Evolutionary conservation across 768 basidiomycete species (phyloP), one percentile per base, ranked within the genome.

Genomic region (Kwoniella bestiolae): DNA sequence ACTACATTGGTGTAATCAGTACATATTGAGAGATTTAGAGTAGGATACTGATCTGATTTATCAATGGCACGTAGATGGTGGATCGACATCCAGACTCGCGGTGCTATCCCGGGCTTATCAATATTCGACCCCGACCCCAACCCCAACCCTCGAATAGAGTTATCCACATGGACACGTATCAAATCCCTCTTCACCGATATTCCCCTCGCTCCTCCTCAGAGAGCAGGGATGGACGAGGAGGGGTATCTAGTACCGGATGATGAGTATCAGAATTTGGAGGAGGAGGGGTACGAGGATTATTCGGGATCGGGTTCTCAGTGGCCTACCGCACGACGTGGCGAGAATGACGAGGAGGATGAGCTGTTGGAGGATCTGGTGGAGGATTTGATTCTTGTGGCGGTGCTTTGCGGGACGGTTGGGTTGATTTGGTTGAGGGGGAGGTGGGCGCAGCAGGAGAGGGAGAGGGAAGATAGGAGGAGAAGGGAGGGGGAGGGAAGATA

Each of bases 351-450:
- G 32, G 86, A 86, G 41, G 90, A 89, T 7, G 88, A 90, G 0
- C 92, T 94, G 49, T 91, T 91, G 74, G 91, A 91, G 79, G 64
- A 64, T 16, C 26, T 89, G 88, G 70, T 90, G 26, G 93, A 94
- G 83, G 94, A 91, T 35, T 85, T 91, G 83, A 78, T 93, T 35
- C 84, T 94, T 47, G 85, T 94, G 3, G 79, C 86, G 49, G 83
- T 94, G 21, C 90, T 90, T 75, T 81, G 90, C 23, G 83, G 86
- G 18, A 89, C 92, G 52, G 90, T 90, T 29, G 82, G 88, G 47
- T 83, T 94, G 71, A 84, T 93, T 57, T 92, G 91, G 78, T 83
- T 91, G 63, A 87, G 92, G 68, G 89, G 89, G 5, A 86, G 91
- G 65, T 89, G 91, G 72, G 87, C 90, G 28, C 89, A 90, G 70